Base-by-base conservation (phyloP, 1,284 basidiomycete species). In the Inonotus hispidus region DNA sequence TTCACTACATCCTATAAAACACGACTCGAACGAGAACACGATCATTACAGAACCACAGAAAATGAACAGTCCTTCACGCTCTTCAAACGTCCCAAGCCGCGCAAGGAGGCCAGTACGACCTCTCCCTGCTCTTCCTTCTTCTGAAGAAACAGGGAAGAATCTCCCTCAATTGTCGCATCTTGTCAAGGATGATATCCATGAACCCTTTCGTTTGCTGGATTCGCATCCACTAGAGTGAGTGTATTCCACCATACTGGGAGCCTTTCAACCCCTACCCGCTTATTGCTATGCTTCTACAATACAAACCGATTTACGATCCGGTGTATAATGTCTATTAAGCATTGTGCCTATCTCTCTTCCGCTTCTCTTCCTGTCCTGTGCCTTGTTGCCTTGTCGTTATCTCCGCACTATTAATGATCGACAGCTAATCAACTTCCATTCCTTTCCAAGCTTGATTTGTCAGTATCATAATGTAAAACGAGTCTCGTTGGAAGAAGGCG, bases 401-500 rank as follows among this genome's bases (percentile, higher is more conserved):
- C 5, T 35, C 27, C 50, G 32, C 29, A n/a, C n/a, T n/a, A n/a
- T 49, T 58, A 49, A 58, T 49, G 56, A 58, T 49, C 56, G 25
- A 32, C 35, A 38, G 46, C 55, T 57, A 43, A 56, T 47, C 13
- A 25, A 6, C 60, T 50, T 56, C 38, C 25, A 37, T 41, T 49
- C n/a, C 29, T 25, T n/a, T 52, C 39, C 32, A 38, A 64, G 63
- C 35, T 50, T 64, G 19, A 37, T 64, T 16, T 61, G 59, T 47
- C 55, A 52, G 32, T 61, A 53, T 54, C 56, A 61, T 35, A 64
- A 64, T 35, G 63, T 64, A 13, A 64, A 64, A 37, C 59, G 37
- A 16, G 63, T 64, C 49, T 61, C 63, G 8, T 59, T 64, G 27
- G 63, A 64, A 39, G 59, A 60, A 53, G 63, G 63, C 25, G 63